phyloP scores from a whole-genome alignment of 1,284 basidiomycete species.

The Naganishia sp. region DNA sequence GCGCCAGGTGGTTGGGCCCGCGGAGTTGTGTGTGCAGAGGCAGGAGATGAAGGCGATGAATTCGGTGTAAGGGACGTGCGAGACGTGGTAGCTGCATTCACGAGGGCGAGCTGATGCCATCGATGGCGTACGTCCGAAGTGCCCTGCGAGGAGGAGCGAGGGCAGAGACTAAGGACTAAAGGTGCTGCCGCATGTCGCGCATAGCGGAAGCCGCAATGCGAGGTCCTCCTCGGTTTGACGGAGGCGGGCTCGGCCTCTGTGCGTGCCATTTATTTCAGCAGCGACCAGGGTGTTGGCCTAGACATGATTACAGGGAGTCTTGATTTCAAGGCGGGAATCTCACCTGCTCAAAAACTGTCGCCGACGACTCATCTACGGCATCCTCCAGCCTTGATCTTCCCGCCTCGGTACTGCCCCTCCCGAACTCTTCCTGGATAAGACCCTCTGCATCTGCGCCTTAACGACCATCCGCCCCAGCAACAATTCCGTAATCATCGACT shows the following conservation, averaged over 20 bases:
- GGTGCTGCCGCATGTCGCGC: conserved; percentile 76
- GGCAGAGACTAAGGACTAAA: conserved; percentile 63
- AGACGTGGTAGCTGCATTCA: conserved; percentile 60
- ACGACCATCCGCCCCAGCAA: conserved; percentile 91
- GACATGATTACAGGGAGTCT: background rate
- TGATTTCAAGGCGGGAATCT: conserved; percentile 27
- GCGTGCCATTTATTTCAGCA: conserved; percentile 71
- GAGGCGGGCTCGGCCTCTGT: conserved; percentile 79
- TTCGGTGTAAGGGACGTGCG: conserved; percentile 80
- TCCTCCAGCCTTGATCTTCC: conserved; percentile 75
- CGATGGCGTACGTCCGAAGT: background rate
- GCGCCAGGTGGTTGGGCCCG: conserved; percentile 36
- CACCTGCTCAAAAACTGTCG: conserved; percentile 71
- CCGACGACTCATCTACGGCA: conserved; percentile 90
- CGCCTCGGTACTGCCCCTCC: conserved; percentile 83
- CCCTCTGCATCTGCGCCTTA: conserved; percentile 86
- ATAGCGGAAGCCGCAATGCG: conserved; percentile 83
- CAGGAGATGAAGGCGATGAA: conserved; percentile 80
- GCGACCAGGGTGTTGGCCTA: conserved; percentile 91
- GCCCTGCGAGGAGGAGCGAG: conserved; percentile 31
- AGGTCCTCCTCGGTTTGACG: conserved; percentile 76
- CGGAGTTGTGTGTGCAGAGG: conserved; percentile 68
- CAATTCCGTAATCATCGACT: conserved; percentile 66
- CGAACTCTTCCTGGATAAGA: conserved; percentile 88
- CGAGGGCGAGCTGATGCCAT: background rate